These are phyloP conservation scores for Penstemon davidsonii DNA, from an alignment of 257 asterid species.

Conservation along the genomic window DNA sequence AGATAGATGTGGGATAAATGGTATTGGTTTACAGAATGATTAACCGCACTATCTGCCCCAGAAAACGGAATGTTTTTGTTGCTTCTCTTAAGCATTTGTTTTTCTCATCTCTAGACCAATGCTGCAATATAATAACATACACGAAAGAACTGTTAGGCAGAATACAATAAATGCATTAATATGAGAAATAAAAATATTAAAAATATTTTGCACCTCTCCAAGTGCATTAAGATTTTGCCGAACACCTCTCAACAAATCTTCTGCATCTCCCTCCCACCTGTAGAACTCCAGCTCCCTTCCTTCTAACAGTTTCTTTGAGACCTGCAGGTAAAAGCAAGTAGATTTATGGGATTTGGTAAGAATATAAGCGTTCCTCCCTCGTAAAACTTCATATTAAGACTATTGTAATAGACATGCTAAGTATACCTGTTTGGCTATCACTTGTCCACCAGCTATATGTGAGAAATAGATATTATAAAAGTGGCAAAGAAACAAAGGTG, in stretches of 20 bases:
- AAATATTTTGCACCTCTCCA: slow-evolving; percentile 56
- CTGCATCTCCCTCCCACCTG: slow-evolving; percentile 75
- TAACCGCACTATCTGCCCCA: slow-evolving; percentile 84
- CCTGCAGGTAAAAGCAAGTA: slow-evolving; percentile 44
- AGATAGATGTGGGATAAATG: slow-evolving; percentile 4
- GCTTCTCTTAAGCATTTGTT: slow-evolving; percentile 80
- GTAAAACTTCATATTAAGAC: too few species aligned
- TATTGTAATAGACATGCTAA: background rate
- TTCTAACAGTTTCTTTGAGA: slow-evolving; percentile 50
- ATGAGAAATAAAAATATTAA: background rate
- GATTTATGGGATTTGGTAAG: background rate
- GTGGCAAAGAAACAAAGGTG: slow-evolving; percentile 74
- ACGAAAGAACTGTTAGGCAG: slow-evolving; percentile 10
- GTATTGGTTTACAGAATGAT: slow-evolving; percentile 51
- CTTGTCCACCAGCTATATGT: slow-evolving; percentile 89
- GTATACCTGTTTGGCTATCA: slow-evolving; percentile 73
- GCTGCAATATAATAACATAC: slow-evolving; percentile 45
- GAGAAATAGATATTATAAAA: slow-evolving; percentile 92
- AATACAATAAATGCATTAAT: background rate
- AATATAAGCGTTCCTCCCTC: too few species aligned
- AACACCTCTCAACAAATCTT: slow-evolving; percentile 63
- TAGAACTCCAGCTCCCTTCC: slow-evolving; percentile 70
- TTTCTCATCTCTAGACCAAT: slow-evolving; percentile 85
- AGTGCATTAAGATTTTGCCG: slow-evolving; percentile 83
- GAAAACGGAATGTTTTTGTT: slow-evolving; percentile 75